Evolutionary conservation across 2,329 filamentous ascomycete genomes (phyloP), one percentile per base, ranked within the genome.

Genomic region (Helminthosporium solani): DNA sequence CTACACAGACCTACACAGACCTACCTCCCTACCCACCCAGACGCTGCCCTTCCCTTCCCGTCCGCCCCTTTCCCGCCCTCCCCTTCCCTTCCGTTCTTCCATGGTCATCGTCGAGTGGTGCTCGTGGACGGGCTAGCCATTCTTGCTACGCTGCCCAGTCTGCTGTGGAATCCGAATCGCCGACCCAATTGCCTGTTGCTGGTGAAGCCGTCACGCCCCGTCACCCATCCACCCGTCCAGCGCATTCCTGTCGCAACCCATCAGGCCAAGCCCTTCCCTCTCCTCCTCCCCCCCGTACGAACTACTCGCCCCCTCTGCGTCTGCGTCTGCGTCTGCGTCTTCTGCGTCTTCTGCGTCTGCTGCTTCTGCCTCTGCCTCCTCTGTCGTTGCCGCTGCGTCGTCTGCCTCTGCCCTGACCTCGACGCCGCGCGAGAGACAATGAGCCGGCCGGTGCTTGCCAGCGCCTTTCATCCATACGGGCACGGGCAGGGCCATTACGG

Each of bases 371-470:
- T 25, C 9, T 25, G 9, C 23, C 23, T 25, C 9, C 23, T 6
- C 23, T 9, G 23, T 25, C 23, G 6, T 9, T 9, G 5, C 23
- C 23, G 6, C 23, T 9, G 23, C 23, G 23, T 25, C 23, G 23
- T 25, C 23, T 25, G 23, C 23, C n/a, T n/a, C n/a, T n/a, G n/a
- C n/a, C n/a, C 42, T 11, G 15, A 15, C 36, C 18, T 18, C 15
- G 38, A 30, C 27, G 38, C n/a, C n/a, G n/a, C 41, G 30, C 33
- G 33, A 18, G 18, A 19, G 36, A 50, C 38, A 28, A 68, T 67
- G 65, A 68, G 61, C 53, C 63, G 60, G 46, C 58, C 55, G 46
- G 57, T 67, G 43, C 48, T 67, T 54, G 52, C 57, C 46, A 60
- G 53, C 42, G 47, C 40, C 56, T 67, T 61, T 42, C 59, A 57